A percentile compares a stretch with the other conserved stretches of the same genome.
Conservation (phyloP, 768 basidiomycete genomes). For the Boletales sp. region DNA sequence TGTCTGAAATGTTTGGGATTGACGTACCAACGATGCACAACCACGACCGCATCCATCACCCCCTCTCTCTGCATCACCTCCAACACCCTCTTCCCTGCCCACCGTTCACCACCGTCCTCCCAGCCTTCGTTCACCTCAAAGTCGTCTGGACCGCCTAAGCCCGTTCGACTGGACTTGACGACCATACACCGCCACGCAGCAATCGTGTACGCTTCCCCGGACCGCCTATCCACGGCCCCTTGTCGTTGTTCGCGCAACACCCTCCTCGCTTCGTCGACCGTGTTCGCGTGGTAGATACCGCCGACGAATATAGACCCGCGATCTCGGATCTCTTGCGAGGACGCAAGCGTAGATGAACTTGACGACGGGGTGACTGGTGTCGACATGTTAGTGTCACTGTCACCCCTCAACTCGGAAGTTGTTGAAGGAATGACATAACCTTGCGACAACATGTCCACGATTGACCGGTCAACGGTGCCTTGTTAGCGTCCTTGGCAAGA, state of each 20-base stretch:
- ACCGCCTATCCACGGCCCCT: slow-evolving; percentile 20
- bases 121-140: slow-evolving; percentile 61
- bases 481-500: background rate
- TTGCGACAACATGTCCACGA: no score
- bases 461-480: no score
- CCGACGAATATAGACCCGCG: slow-evolving; percentile 71
- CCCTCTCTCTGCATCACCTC: slow-evolving; percentile 68
- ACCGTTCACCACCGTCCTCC: slow-evolving; percentile 77
- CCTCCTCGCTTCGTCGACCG: slow-evolving; percentile 47
- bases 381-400: no score
- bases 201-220: slow-evolving; percentile 57
- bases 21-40: slow-evolving; percentile 74
- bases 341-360: slow-evolving; percentile 33
- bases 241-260: slow-evolving; percentile 25
- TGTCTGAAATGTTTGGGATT: background rate
- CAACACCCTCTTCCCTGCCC: slow-evolving; percentile 60
- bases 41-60: slow-evolving; percentile 72
- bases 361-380: no score
- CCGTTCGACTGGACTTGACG: slow-evolving; percentile 58
- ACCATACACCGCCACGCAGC: slow-evolving; percentile 79
- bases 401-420: no score
- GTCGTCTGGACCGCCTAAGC: slow-evolving; percentile 70
- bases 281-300: slow-evolving; percentile 53
- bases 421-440: no score
- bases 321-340: slow-evolving; percentile 75